Percentiles rank a stretch among this genome's conserved stretches.
Conservation (phyloP, 1,139 yeast genomes). For the Eremothecium gossypii region DNA sequence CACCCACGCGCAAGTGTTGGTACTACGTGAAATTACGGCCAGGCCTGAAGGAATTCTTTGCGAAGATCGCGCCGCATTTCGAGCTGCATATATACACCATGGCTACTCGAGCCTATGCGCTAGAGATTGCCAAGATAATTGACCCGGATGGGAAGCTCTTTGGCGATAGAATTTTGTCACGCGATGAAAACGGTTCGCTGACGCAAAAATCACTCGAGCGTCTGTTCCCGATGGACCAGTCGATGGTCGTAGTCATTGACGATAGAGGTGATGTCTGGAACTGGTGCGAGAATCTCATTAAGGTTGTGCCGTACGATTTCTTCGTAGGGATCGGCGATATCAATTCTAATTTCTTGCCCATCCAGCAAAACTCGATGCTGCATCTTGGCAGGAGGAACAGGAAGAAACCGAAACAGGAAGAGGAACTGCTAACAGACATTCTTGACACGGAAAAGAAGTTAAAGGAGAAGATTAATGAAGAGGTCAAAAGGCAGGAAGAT, state of each 20-base stretch:
- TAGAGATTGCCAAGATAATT: constrained; percentile 78
- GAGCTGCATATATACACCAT: constrained; percentile 95
- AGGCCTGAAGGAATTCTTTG: constrained; percentile 66
- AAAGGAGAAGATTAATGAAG: constrained; percentile 28
- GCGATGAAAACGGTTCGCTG: constrained; percentile 92
- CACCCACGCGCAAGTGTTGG: constrained; percentile 53
- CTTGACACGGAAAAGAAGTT: constrained; percentile 27
- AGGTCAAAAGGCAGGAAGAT: constrained; percentile 29
- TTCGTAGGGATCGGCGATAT: constrained; percentile 98
- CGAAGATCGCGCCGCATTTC: constrained; percentile 51
- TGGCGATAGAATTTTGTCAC: constrained; percentile 81
- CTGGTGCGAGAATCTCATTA: constrained; percentile 86
- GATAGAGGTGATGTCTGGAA: constrained; percentile 99
- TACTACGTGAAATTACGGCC: constrained; percentile 92
- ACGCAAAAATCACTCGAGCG: constrained; percentile 84
- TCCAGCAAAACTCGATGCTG: constrained; percentile 55
- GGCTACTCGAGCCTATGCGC: constrained; percentile 97
- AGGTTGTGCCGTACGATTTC: constrained; percentile 91
- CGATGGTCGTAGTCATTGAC: constrained; percentile 93
- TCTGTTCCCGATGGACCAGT: constrained; percentile 89
- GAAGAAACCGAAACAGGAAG: constrained; percentile 32
- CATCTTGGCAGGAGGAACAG: constrained; percentile 57
- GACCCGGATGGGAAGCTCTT: constrained; percentile 83
- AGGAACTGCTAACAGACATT: constrained; percentile 26
- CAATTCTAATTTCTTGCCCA: constrained; percentile 84